Conservation (phyloP, 2,329 filamentous ascomycete species). For the Colletotrichum sansevieriae region DNA sequence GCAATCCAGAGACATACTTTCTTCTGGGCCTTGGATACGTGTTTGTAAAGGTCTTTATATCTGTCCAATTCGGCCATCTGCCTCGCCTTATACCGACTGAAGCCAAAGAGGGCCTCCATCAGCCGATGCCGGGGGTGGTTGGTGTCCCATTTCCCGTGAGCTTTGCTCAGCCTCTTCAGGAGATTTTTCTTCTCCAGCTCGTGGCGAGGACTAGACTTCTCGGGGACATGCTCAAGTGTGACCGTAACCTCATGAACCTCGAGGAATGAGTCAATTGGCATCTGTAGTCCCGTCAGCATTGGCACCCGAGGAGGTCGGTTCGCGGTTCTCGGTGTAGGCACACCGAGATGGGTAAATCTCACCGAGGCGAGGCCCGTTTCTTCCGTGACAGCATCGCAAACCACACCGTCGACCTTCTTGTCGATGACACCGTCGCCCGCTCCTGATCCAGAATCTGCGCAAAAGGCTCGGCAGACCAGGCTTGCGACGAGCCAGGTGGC, state of each 20-base stretch:
- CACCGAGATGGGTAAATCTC: background rate
- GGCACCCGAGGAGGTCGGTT: too few species aligned
- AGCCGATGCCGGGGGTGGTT: conserved; percentile 56
- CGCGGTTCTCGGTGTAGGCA: background rate
- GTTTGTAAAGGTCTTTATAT: conserved; percentile 52
- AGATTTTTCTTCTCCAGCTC: conserved; percentile 49
- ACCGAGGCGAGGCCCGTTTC: conserved; percentile 20
- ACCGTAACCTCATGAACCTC: conserved; percentile 48
- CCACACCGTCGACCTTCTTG: background rate
- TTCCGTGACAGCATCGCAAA: background rate
- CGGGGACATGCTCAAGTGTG: conserved; percentile 44
- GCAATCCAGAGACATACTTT: conserved; percentile 39
- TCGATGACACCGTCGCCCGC: background rate
- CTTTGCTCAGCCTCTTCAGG: conserved; percentile 47
- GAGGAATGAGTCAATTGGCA: conserved; percentile 31
- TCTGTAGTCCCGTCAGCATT: background rate
- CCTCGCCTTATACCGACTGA: conserved; percentile 50
- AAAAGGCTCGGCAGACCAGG: background rate
- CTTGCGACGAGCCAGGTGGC: background rate
- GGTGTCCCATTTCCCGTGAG: conserved; percentile 49
- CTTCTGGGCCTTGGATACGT: conserved; percentile 52
- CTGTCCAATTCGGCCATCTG: conserved; percentile 54
- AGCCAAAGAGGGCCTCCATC: conserved; percentile 56
- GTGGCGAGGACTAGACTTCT: conserved; percentile 47
- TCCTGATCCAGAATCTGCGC: background rate